These are phyloP conservation scores for Trichoderma citrinoviride DNA, from an alignment of 2,329 filamentous ascomycete genomes.

Conservation along the genomic window DNA sequence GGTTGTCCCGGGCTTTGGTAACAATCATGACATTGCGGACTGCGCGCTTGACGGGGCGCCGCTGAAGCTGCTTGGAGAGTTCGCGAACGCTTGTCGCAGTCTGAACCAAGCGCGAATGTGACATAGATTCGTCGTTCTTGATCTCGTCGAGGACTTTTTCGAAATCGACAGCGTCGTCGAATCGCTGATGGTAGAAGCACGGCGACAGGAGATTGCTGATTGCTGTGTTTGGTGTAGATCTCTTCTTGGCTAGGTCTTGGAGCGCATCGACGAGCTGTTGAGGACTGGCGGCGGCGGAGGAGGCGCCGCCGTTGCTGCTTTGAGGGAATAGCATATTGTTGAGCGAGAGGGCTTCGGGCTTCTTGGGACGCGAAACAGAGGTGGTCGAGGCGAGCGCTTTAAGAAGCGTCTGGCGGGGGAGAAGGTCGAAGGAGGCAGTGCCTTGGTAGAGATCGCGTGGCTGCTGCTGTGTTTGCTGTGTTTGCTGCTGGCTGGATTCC, in stretches of 20 bases:
- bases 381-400: constrained; percentile 68
- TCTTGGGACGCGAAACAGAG: constrained; percentile 47
- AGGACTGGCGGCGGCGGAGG: constrained; percentile 33
- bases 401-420: constrained; percentile 78
- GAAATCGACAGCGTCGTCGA: constrained; percentile 93
- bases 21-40: constrained; percentile 97
- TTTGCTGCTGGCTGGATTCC: neutral
- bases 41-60: constrained; percentile 85
- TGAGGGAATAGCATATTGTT: constrained; percentile 46
- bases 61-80: constrained; percentile 91
- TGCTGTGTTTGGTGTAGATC: constrained; percentile 37
- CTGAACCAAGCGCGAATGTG: constrained; percentile 89
- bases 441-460: constrained; percentile 43
- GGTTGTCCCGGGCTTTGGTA: constrained; percentile 94
- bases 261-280: constrained; percentile 64
- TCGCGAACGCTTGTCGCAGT: constrained; percentile 93
- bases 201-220: constrained; percentile 77
- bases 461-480: neutral
- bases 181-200: constrained; percentile 96
- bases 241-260: constrained; percentile 49
- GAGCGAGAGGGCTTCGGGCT: constrained; percentile 62
- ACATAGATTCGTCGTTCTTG: constrained; percentile 81
- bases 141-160: constrained; percentile 95
- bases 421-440: constrained; percentile 56
- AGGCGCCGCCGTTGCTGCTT: neutral